A percentile compares a stretch with the other conserved stretches of the same genome.
Evolutionary conservation across 2,329 filamentous ascomycete species (phyloP).

Genomic region (Cytospora schulzeri): DNA sequence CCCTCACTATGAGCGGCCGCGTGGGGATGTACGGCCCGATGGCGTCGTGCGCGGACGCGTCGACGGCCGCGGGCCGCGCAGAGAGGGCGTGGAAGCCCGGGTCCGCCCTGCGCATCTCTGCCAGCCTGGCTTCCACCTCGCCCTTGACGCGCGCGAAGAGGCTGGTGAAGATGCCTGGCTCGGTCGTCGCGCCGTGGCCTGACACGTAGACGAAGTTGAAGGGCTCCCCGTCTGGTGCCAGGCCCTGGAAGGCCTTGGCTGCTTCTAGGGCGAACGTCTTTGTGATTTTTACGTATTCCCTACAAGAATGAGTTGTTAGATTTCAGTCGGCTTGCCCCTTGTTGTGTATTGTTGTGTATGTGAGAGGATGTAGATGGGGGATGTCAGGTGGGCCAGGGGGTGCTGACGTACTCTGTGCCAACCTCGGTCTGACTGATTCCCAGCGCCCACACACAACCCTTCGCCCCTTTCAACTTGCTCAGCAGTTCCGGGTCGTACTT

Average conservation of each 20-base stretch:
- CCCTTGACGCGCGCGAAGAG: conserved; percentile 68
- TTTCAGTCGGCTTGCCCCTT: not conserved
- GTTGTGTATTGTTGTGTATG: no score
- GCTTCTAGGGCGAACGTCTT: conserved; percentile 65
- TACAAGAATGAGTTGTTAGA: no score
- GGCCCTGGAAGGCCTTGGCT: conserved; percentile 58
- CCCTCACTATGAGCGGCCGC: conserved; percentile 16
- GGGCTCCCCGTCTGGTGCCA: conserved; percentile 47
- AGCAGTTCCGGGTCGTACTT: conserved; percentile 61
- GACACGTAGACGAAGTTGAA: conserved; percentile 75
- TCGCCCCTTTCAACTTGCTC: conserved; percentile 61
- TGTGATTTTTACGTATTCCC: conserved; percentile 70
- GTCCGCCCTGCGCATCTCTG: conserved; percentile 49
- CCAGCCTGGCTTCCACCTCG: conserved; percentile 60
- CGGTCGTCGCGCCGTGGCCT: conserved; percentile 61
- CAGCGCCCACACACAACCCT: conserved; percentile 73
- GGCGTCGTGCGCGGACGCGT: conserved; percentile 45
- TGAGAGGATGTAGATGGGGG: no score
- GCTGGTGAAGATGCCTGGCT: conserved; percentile 56
- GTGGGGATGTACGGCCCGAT: conserved; percentile 46
- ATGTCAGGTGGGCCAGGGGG: no score
- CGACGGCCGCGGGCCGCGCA: conserved; percentile 62
- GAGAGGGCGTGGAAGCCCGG: conserved; percentile 55
- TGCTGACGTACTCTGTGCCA: conserved; percentile 53
- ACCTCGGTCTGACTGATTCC: conserved; percentile 65